Evolutionary conservation across 768 basidiomycete species (phyloP).

Genomic region (Boletus bicolor): DNA sequence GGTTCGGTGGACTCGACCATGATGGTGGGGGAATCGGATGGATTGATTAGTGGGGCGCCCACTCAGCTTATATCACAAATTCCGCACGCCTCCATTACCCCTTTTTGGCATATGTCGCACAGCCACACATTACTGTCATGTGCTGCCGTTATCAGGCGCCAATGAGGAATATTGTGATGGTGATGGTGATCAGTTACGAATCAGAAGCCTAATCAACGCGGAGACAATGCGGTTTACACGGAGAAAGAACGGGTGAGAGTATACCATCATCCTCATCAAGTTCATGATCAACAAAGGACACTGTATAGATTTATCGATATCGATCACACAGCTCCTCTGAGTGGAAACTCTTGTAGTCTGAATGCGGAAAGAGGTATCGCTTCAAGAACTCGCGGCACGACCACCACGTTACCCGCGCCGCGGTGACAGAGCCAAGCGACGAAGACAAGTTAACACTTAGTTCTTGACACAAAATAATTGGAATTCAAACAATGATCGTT

Average conservation of each 20-base stretch:
- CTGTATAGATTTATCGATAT: not conserved
- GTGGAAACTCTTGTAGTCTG: too few species aligned
- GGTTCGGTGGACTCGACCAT: conserved; percentile 39
- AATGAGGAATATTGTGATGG: not conserved
- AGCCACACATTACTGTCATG: conserved; percentile 9
- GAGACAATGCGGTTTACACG: conserved; percentile 25
- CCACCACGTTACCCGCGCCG: too few species aligned
- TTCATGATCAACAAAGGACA: not conserved
- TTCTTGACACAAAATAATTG: too few species aligned
- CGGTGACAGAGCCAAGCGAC: not conserved
- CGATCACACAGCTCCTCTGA: not conserved
- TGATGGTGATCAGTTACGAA: not conserved
- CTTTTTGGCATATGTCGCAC: conserved; percentile 17
- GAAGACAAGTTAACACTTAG: not conserved
- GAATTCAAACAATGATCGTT: too few species aligned
- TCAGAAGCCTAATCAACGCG: conserved; percentile 3
- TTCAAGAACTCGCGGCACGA: too few species aligned
- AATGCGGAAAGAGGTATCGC: not conserved
- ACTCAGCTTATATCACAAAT: conserved; percentile 19
- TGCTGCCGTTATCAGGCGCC: too few species aligned
- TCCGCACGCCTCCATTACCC: conserved; percentile 1
- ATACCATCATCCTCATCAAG: not conserved
- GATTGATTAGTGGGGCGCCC: not conserved
- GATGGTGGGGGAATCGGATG: conserved; percentile 12
- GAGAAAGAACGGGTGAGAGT: conserved; percentile 25